Conservation (phyloP, 306 rosid species). For the Cucurbita maxima region DNA sequence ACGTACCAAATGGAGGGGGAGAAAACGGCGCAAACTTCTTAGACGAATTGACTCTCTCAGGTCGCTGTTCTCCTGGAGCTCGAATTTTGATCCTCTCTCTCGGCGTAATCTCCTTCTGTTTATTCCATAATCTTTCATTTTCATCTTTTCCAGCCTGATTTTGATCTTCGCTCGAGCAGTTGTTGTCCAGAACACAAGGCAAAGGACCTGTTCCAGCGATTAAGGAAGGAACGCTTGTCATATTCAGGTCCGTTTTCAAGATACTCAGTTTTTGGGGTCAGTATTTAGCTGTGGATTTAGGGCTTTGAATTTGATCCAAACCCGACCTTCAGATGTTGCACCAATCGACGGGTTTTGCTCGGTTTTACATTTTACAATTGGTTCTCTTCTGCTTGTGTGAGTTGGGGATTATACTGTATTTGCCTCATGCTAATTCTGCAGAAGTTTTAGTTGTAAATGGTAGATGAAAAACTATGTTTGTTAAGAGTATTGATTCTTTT, state of each 20-base stretch:
- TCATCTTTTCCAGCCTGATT: background rate
- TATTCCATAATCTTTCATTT: background rate
- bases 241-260: background rate
- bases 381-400: background rate
- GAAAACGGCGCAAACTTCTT: constrained; percentile 5
- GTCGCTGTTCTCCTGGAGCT: background rate
- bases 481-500: background rate
- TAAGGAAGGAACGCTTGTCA: background rate
- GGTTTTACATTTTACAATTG: background rate
- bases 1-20: background rate
- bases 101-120: background rate
- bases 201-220: background rate
- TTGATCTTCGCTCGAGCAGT: background rate
- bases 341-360: background rate
- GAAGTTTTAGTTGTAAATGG: background rate
- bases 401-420: background rate
- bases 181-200: background rate
- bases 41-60: background rate
- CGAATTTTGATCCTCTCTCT: background rate
- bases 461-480: background rate
- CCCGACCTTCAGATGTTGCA: background rate
- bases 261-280: background rate
- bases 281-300: background rate
- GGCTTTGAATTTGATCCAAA: background rate
- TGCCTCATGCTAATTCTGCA: background rate